Conservation (phyloP, 148 eudicot species). For the Fagopyrum homotropicum region DNA sequence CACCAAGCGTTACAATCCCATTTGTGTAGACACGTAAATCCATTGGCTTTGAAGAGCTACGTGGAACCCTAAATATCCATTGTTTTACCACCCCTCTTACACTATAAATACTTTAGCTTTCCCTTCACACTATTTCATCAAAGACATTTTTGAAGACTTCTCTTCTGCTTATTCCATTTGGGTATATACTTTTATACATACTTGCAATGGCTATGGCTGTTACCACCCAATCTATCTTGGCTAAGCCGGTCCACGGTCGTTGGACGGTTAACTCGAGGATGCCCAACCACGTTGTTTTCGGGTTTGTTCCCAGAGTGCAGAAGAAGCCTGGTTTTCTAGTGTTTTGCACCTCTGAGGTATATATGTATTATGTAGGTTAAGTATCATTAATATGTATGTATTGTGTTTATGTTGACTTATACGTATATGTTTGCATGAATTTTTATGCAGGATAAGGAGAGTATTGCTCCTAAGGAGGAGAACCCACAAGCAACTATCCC, state of each 20-base stretch:
- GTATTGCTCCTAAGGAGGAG: neutral
- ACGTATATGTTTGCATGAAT: neutral
- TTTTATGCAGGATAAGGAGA: conserved; percentile 13
- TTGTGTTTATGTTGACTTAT: neutral
- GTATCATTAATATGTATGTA: neutral
- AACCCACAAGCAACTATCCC: neutral
- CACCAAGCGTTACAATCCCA: neutral
- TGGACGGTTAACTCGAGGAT: neutral
- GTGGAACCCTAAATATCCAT: conserved; percentile 24
- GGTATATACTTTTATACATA: neutral
- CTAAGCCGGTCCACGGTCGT: conserved; percentile 8
- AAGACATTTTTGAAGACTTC: neutral
- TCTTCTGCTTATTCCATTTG: neutral
- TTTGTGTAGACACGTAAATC: conserved; percentile 21
- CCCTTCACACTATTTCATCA: neutral
- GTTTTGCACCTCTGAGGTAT: neutral
- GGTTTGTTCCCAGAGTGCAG: neutral
- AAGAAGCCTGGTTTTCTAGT: conserved; percentile 7
- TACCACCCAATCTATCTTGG: conserved; percentile 8
- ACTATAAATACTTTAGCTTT: neutral
- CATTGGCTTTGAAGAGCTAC: conserved; percentile 3
- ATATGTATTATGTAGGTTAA: neutral
- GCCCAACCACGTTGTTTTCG: neutral
- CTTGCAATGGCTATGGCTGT: conserved; percentile 9
- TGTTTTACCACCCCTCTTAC: neutral